Base-by-base conservation (phyloP, 139 green algal species). In the Picochlorum sp. region DNA sequence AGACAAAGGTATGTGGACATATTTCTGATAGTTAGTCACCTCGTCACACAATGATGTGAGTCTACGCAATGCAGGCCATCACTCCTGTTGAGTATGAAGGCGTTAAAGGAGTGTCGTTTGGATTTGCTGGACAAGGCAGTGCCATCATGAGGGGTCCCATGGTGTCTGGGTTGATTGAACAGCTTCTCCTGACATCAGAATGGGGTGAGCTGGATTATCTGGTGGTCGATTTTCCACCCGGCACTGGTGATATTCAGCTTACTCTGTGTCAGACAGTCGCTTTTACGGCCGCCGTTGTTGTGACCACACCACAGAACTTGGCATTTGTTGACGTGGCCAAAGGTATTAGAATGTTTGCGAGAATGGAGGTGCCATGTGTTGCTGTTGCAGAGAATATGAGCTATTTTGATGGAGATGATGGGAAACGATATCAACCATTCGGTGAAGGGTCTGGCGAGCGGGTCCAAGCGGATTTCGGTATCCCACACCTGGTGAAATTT, bases 251-350 rank as follows among this genome's bases (percentile, higher is more conserved):
- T 79, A 96, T 99, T 73, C 94, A 99, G 80, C 83, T 99, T n/a
- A 98, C 94, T 1, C 68, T 98, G 20, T 97, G 92, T 80, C 81
- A 92, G 69, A 87, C 82, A 7, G 81, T 97, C 16, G 74, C 86
- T 26, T 91, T 99, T 69, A 87, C 80, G 10, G 93, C 93, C 8
- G 94, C 94, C 26, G 94, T 99, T 20, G 85, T 99, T 30, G 94
- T 99, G n/a, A 99, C 94, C 23, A 99, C 94, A 4, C 94, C 94
- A 1, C 94, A 98, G 80, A 94, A 92, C 69, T 78, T 99, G 61
- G 87, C 94, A 7, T 99, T 96, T 80, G 89, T 98, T n/a, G 94
- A 99, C 65, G 94, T 99, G 21, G 92, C 89, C 50, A 99, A 99
- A 77, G 90, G 90, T 57, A 90, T 98, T 64, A 85, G 92, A 70